Evolutionary conservation across 306 rosid species (phyloP).

Genomic region (Ormosia semicastrata): DNA sequence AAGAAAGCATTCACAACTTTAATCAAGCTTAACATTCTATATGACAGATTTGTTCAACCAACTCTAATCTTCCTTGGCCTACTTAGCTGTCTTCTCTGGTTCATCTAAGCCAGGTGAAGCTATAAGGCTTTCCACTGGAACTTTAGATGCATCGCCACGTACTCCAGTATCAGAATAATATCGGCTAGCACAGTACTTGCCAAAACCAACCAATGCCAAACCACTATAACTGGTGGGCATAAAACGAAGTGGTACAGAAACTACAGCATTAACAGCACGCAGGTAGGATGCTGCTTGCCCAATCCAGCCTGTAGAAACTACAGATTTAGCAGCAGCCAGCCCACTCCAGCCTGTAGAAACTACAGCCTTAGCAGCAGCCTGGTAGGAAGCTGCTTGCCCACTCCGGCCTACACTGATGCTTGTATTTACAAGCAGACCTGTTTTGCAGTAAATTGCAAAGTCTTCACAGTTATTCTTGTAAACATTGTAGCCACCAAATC

Average conservation of each 20-base stretch:
- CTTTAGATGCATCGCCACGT: constrained; percentile 63
- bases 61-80: constrained; percentile 36
- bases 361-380: constrained; percentile 54
- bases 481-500: constrained; percentile 62
- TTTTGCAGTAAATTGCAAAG: constrained; percentile 89
- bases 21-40: background rate
- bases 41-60: background rate
- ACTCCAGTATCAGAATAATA: constrained; percentile 63
- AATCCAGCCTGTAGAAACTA: constrained; percentile 67
- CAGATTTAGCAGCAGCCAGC: constrained; percentile 58
- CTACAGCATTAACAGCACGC: constrained; percentile 52
- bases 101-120: constrained; percentile 21
- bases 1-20: background rate
- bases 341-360: constrained; percentile 75
- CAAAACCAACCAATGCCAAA: constrained; percentile 48
- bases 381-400: constrained; percentile 63
- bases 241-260: constrained; percentile 59
- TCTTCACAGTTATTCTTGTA: constrained; percentile 85
- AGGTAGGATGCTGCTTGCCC: constrained; percentile 66
- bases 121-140: constrained; percentile 64
- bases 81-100: constrained; percentile 28
- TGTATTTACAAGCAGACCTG: constrained; percentile 66
- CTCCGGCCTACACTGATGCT: constrained; percentile 67
- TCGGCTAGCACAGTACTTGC: constrained; percentile 57
- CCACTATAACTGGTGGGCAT: constrained; percentile 58